phyloP scores from a whole-genome alignment of 345 rosid genomes.

The Iberis pinnata region DNA sequence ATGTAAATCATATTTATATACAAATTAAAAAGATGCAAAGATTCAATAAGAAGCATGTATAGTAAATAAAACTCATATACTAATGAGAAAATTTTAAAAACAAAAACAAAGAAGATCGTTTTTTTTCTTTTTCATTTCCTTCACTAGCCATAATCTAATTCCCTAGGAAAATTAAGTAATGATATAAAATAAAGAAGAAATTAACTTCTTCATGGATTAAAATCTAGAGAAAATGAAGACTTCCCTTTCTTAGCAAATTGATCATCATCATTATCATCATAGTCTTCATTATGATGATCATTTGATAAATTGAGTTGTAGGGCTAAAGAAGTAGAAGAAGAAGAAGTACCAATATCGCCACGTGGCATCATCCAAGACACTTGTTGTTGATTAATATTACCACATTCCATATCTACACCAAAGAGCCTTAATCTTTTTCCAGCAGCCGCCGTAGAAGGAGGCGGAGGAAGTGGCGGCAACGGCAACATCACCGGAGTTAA shows the following conservation, averaged over 20 bases:
- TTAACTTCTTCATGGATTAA: slow-evolving; percentile 27
- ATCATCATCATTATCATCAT: slow-evolving; percentile 18
- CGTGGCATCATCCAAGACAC: slow-evolving; percentile 23
- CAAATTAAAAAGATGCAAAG: slow-evolving; percentile 17
- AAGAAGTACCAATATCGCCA: slow-evolving; percentile 23
- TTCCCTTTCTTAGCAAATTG: slow-evolving; percentile 36
- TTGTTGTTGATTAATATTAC: slow-evolving; percentile 22
- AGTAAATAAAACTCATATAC: slow-evolving; percentile 20
- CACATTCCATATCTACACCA: slow-evolving; percentile 91
- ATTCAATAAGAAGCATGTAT: slow-evolving; percentile 20
- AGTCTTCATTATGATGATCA: not conserved
- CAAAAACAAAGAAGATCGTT: slow-evolving; percentile 6
- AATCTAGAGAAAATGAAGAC: slow-evolving; percentile 32
- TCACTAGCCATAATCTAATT: too few species aligned
- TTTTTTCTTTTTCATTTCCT: slow-evolving; percentile 3
- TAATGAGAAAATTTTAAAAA: slow-evolving; percentile 6
- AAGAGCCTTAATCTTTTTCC: slow-evolving; percentile 78
- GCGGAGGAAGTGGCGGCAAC: slow-evolving; percentile 19
- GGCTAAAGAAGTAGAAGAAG: slow-evolving; percentile 27
- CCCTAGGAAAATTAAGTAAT: slow-evolving; percentile 20
- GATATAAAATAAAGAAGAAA: slow-evolving; percentile 1
- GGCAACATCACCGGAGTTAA: slow-evolving; percentile 22
- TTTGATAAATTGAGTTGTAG: slow-evolving; percentile 5
- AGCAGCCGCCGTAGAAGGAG: too few species aligned
- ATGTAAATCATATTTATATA: slow-evolving; percentile 19